Evolutionary conservation across 768 basidiomycete genomes (phyloP).

Genomic region (Polyporus arcularius): DNA sequence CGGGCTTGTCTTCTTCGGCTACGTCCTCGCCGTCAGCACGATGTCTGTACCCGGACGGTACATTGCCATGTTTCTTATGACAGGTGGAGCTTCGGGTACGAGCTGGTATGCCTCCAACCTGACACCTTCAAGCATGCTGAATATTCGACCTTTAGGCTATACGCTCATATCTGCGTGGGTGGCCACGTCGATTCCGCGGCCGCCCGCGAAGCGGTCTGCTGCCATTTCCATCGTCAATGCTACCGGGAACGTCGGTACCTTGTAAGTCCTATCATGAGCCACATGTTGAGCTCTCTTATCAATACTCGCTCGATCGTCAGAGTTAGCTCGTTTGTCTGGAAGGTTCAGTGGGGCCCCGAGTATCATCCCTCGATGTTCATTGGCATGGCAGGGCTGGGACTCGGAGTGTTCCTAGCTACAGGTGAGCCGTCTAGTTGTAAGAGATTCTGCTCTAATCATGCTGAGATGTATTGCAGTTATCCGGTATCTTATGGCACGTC

Average conservation of each 20-base stretch:
- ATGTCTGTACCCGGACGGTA: slow-evolving; percentile 55
- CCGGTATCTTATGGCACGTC: too few relatives aligned
- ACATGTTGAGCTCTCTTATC: not conserved
- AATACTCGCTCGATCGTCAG: not conserved
- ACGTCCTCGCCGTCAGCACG: slow-evolving; percentile 59
- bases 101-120: not conserved
- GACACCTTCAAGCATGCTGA: not conserved
- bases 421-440: too few relatives aligned
- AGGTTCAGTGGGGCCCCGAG: not conserved
- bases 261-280: slow-evolving; percentile 41
- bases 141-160: slow-evolving; percentile 30
- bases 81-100: slow-evolving; percentile 48
- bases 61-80: slow-evolving; percentile 65
- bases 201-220: slow-evolving; percentile 56
- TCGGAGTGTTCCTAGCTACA: too few relatives aligned
- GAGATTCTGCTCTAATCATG: too few relatives aligned
- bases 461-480: too few relatives aligned
- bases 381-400: too few relatives aligned
- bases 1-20: slow-evolving; percentile 63
- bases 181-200: slow-evolving; percentile 58
- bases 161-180: slow-evolving; percentile 60
- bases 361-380: not conserved
- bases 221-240: slow-evolving; percentile 68
- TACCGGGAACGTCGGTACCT: slow-evolving; percentile 53
- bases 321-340: not conserved